A percentile compares a stretch with the other conserved stretches of the same genome.
Conservation (phyloP, 2,329 filamentous ascomycete genomes). For the Magnaporthales sp. region DNA sequence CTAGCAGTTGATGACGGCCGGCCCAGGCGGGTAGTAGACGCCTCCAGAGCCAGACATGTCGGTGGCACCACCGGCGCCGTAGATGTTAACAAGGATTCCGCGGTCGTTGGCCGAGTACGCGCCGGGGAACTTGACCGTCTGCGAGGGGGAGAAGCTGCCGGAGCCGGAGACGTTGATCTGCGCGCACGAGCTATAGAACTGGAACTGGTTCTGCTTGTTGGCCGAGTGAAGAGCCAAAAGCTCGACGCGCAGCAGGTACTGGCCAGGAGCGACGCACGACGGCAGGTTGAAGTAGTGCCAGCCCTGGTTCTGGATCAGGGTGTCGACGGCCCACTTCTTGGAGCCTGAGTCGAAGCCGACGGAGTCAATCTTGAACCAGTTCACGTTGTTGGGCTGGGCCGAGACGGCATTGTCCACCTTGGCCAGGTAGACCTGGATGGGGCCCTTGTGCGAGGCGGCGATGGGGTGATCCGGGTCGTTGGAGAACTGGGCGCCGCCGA, state of each 20-base stretch:
- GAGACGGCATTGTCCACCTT: slow-evolving; percentile 37
- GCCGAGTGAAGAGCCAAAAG: slow-evolving; percentile 10
- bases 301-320: slow-evolving; percentile 35
- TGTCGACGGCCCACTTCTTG: slow-evolving; percentile 38
- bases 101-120: slow-evolving; percentile 34
- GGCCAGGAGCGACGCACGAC: slow-evolving; percentile 22
- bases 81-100: slow-evolving; percentile 37
- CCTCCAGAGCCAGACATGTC: slow-evolving; percentile 27
- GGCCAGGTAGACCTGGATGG: slow-evolving; percentile 38
- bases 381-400: slow-evolving; percentile 20
- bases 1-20: slow-evolving; percentile 22
- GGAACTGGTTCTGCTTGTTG: slow-evolving; percentile 6
- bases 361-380: slow-evolving; percentile 45
- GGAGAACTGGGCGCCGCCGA: slow-evolving; percentile 28
- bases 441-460: slow-evolving; percentile 33
- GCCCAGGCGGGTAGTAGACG: slow-evolving; percentile 29
- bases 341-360: slow-evolving; percentile 33
- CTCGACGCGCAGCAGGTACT: slow-evolving; percentile 11
- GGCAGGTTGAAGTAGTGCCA: slow-evolving; percentile 33
- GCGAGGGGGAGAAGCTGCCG: slow-evolving; percentile 23
- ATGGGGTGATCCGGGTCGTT: slow-evolving; percentile 31
- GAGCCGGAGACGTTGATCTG: slow-evolving; percentile 27
- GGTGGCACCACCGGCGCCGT: slow-evolving; percentile 29
- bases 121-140: slow-evolving; percentile 35
- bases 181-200: slow-evolving; percentile 11